These are phyloP conservation scores for Podila epicladia DNA, from an alignment of 192 early-diverging fungal species.

Conservation along the genomic window DNA sequence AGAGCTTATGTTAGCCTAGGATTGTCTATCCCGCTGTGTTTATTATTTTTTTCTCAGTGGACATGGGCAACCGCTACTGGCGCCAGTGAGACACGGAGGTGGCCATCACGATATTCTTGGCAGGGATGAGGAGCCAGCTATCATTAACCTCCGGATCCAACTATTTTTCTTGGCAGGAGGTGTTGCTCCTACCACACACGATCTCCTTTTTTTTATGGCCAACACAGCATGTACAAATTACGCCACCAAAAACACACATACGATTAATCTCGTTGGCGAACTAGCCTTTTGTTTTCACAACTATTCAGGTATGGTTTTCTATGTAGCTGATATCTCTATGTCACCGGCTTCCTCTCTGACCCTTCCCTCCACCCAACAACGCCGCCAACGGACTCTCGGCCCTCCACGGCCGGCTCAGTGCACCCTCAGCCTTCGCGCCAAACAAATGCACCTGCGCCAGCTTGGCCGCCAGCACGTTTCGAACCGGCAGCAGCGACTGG, in stretches of 20 bases:
- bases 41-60: too few relatives aligned
- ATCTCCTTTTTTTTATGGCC: neutral
- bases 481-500: constrained; percentile 83
- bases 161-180: neutral
- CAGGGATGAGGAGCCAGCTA: neutral
- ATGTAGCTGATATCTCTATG: neutral
- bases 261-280: too few relatives aligned
- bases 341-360: neutral
- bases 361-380: neutral
- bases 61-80: too few relatives aligned
- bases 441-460: constrained; percentile 84
- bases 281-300: too few relatives aligned
- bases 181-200: neutral
- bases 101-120: neutral
- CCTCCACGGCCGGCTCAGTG: constrained; percentile 87
- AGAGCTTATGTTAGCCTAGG: too few relatives aligned
- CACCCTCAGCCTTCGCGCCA: constrained; percentile 76
- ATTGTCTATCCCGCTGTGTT: too few relatives aligned
- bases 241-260: too few relatives aligned
- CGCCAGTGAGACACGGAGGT: neutral
- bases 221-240: too few relatives aligned
- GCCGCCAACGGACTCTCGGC: constrained; percentile 76
- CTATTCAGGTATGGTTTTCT: neutral
- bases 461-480: constrained; percentile 73
- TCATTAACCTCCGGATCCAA: neutral